Conservation (phyloP, 257 asterid genomes). For the Agastache rugosa region DNA sequence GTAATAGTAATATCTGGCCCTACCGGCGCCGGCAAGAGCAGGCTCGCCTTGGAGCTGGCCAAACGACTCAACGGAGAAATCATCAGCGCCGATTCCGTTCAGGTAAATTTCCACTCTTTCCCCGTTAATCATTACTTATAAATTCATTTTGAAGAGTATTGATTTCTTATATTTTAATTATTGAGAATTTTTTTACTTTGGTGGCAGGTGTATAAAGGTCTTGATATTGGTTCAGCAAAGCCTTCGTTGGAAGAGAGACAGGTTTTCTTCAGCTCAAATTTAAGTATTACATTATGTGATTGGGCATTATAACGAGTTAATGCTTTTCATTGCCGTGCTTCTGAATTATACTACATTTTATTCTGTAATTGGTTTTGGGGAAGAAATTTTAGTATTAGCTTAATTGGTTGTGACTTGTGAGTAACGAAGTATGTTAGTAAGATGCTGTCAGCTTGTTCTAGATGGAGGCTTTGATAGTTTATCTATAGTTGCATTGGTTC, state of each 20-base stretch:
- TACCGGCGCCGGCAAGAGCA: conserved; percentile 96
- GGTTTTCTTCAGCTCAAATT: conserved; percentile 46
- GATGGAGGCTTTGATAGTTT: neutral
- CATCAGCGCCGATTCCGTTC: conserved; percentile 94
- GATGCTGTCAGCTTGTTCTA: neutral
- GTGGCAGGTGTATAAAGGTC: conserved; percentile 85
- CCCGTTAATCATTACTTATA: neutral
- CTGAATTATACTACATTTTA: neutral
- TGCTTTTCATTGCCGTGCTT: conserved; percentile 14
- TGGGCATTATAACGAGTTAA: neutral
- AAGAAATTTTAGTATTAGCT: conserved; percentile 1
- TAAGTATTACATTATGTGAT: neutral
- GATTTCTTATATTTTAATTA: conserved; percentile 3
- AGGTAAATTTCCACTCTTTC: conserved; percentile 45
- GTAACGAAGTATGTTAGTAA: neutral
- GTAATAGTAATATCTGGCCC: conserved; percentile 94
- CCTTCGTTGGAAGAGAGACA: conserved; percentile 73
- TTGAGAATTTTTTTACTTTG: conserved; percentile 11
- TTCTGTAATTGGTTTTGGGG: conserved; percentile 12
- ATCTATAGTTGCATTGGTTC: neutral
- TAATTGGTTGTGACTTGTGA: neutral
- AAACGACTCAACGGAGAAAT: conserved; percentile 90
- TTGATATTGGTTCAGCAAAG: conserved; percentile 93
- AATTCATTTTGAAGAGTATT: conserved; percentile 6
- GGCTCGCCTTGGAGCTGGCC: conserved; percentile 86